phyloP scores from a whole-genome alignment of 2,329 filamentous ascomycete genomes.

The Xylogone sp. region DNA sequence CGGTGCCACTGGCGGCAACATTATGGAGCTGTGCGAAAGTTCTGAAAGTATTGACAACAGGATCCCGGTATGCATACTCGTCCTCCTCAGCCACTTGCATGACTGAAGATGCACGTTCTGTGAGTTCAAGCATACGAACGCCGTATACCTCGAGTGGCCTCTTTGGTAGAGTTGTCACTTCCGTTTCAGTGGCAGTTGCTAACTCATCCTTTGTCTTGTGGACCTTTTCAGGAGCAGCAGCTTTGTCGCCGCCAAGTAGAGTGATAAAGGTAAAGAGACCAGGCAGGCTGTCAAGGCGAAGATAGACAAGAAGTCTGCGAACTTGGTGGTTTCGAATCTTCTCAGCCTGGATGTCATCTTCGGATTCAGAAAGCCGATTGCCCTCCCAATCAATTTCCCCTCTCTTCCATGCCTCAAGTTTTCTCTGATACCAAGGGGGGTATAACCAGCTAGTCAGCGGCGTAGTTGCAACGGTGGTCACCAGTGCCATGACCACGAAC shows the following conservation, averaged over 20 bases:
- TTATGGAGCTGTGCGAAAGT: slow-evolving; percentile 84
- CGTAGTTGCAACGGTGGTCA: slow-evolving; percentile 82
- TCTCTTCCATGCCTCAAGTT: slow-evolving; percentile 69
- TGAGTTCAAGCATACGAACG: slow-evolving; percentile 80
- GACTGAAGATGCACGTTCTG: slow-evolving; percentile 88
- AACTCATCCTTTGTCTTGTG: slow-evolving; percentile 30
- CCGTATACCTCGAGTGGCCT: slow-evolving; percentile 51
- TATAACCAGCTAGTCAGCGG: slow-evolving; percentile 72
- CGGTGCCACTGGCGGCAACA: slow-evolving; percentile 75
- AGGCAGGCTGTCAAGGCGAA: slow-evolving; percentile 80
- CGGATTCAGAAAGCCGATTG: slow-evolving; percentile 37
- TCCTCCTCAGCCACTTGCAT: slow-evolving; percentile 88
- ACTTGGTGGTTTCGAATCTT: slow-evolving; percentile 50
- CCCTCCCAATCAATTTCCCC: slow-evolving; percentile 91
- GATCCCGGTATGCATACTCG: slow-evolving; percentile 69
- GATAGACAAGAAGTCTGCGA: slow-evolving; percentile 70
- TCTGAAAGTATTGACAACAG: slow-evolving; percentile 86
- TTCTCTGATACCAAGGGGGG: slow-evolving; percentile 72
- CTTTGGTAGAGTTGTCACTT: slow-evolving; percentile 16
- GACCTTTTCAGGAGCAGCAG: slow-evolving; percentile 23
- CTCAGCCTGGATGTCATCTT: slow-evolving; percentile 36
- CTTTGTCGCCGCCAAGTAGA: slow-evolving; percentile 60
- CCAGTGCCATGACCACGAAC: slow-evolving; percentile 88
- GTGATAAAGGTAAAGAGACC: slow-evolving; percentile 79
- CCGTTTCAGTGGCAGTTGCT: slow-evolving; percentile 21